These are phyloP conservation scores for Pseudocohnilembus persalinus DNA, from an alignment of 169 alveolate genomes.

Conservation along the genomic window DNA sequence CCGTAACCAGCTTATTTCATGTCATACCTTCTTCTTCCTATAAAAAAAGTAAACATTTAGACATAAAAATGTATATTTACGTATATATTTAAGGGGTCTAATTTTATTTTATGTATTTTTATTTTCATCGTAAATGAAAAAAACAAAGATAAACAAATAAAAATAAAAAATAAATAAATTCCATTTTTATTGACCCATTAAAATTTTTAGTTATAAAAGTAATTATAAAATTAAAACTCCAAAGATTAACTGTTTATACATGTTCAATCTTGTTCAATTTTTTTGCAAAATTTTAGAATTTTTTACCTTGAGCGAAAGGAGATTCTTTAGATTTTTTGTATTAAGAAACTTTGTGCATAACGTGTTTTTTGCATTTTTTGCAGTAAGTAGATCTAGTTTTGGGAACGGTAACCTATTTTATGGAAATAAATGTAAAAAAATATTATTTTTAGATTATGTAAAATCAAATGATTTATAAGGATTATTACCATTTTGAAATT, in stretches of 20 bases:
- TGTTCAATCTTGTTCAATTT: too few species aligned
- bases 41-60: neutral
- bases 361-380: conserved; percentile 92
- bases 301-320: conserved; percentile 92
- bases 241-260: neutral
- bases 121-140: too few species aligned
- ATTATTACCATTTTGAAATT: neutral
- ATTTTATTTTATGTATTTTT: too few species aligned
- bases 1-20: conserved; percentile 99
- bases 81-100: neutral
- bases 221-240: neutral
- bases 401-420: conserved; percentile 92
- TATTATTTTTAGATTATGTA: neutral
- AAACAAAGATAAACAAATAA: neutral
- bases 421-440: too few species aligned
- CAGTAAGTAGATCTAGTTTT: conserved; percentile 92
- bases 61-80: neutral
- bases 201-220: neutral
- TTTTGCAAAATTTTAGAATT: neutral
- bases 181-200: neutral
- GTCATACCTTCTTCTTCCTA: conserved; percentile 97
- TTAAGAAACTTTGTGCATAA: conserved; percentile 95
- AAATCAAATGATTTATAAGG: neutral
- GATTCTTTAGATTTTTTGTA: conserved; percentile 99
- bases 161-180: too few species aligned